Evolutionary conservation across 139 green algal genomes (phyloP), one percentile per base, ranked within the genome.

Genomic region (Asterochloris sp.): DNA sequence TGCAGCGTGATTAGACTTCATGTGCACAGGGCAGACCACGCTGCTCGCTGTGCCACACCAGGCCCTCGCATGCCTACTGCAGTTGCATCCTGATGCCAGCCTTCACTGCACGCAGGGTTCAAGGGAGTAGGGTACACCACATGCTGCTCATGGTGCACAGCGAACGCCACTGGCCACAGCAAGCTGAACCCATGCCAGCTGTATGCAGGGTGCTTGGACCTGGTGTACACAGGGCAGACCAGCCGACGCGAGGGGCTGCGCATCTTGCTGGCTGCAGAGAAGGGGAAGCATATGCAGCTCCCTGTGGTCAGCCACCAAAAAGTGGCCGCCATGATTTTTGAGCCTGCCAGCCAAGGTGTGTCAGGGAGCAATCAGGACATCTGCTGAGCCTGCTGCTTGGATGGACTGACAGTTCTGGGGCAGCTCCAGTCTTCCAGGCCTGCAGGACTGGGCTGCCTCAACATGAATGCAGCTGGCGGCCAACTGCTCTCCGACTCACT

Each of bases 341-440:
- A 81, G 15, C 77, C 77, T 63, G 27, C 61, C 67, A 83, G 78
- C 78, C 64, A 66, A 68, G 67, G 67, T 83, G 29, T n/a, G 77
- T 0, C 13, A 64, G 38, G 15, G 21, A 38, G 21, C 0, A 0
- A 0, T 68, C 19, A 80, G 8, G 38, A 54, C 38, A 54, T 54
- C 38, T 54, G 38, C 38, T 54, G 38, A 54, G 38, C 4, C 38
- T 54, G 38, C 38, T 54, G 38, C 23, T 14, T 69, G 23, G 2
- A 12, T 69, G 4, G 4, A 61, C 11, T 67, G 38, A 24, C 11
- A 28, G 21, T 28, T 79, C 38, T 28, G 17, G 19, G 15, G 17
- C n/a, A 24, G 62, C 13, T 28, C 15, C 17, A 6, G 23, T 16
- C 27, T 27, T 19, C 12, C 11, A 27, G 10, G 47, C 28, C 21